A percentile compares a stretch with the other conserved stretches of the same genome.
These are phyloP conservation scores for Hordeum vulgare DNA, from an alignment of 176 grass and related monocot genomes.

Conservation along the genomic window MorexV3_pseudomolecules_assembly NC_058522.1:503190393-503190892, in stretches of 20 bases:
- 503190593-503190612: conserved; percentile 41
- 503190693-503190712: conserved; percentile 49
- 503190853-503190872: neutral
- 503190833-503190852: conserved; percentile 37
- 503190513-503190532: conserved; percentile 82
- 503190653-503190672: conserved; percentile 64
- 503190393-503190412: conserved; percentile 58
- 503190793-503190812: conserved; percentile 26
- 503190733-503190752: conserved; percentile 63
- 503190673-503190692: conserved; percentile 12
- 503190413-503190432: conserved; percentile 93
- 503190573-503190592: conserved; percentile 79
- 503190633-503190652: conserved; percentile 49
- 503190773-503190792: conserved; percentile 16
- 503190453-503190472: conserved; percentile 70
- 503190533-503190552: conserved; percentile 82
- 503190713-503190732: conserved; percentile 57
- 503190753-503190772: conserved; percentile 50
- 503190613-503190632: conserved; percentile 66
- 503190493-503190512: conserved; percentile 79
- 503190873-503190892: neutral
- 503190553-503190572: conserved; percentile 91
- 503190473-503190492: conserved; percentile 67
- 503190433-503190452: conserved; percentile 74
- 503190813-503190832: conserved; percentile 15